Conservation (phyloP, 176 grass and related monocot genomes). For the Avena sativa region DNA sequence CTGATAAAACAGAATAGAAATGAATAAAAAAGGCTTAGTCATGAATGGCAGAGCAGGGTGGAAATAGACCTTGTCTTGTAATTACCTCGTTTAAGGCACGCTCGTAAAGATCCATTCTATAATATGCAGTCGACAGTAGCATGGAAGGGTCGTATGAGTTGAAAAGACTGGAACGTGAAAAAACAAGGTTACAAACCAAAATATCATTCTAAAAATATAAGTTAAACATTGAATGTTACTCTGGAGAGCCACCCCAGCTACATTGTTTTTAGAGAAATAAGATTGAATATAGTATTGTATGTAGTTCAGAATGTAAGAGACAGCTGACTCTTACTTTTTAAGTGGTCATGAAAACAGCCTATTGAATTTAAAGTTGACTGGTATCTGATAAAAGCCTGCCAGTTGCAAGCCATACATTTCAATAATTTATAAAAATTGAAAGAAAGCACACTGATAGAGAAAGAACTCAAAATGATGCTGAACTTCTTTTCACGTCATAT, state of each 20-base stretch:
- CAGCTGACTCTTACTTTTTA: constrained; percentile 3
- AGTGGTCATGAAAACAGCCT: background rate
- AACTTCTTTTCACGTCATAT: background rate
- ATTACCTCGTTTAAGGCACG: constrained; percentile 73
- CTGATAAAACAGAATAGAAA: constrained; percentile 46
- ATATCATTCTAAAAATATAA: constrained; percentile 22
- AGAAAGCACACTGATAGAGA: background rate
- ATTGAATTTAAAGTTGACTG: background rate
- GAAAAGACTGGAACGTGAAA: constrained; percentile 79
- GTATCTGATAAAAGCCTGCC: constrained; percentile 7
- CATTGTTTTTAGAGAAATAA: constrained; percentile 16
- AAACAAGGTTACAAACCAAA: constrained; percentile 17
- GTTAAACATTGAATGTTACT: constrained; percentile 3
- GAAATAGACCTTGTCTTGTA: constrained; percentile 32
- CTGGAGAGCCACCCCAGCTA: background rate
- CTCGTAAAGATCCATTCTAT: constrained; percentile 91
- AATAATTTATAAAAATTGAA: constrained; percentile 17
- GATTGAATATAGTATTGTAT: constrained; percentile 9
- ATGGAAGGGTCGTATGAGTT: constrained; percentile 85
- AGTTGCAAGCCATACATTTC: background rate
- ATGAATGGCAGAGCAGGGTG: constrained; percentile 35
- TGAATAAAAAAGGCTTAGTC: background rate
- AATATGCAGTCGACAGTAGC: constrained; percentile 93
- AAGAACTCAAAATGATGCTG: constrained; percentile 18
- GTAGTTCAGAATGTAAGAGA: constrained; percentile 10